Conservation (phyloP, 495 filamentous ascomycete genomes). For the Rhypophila decipiens region DNA sequence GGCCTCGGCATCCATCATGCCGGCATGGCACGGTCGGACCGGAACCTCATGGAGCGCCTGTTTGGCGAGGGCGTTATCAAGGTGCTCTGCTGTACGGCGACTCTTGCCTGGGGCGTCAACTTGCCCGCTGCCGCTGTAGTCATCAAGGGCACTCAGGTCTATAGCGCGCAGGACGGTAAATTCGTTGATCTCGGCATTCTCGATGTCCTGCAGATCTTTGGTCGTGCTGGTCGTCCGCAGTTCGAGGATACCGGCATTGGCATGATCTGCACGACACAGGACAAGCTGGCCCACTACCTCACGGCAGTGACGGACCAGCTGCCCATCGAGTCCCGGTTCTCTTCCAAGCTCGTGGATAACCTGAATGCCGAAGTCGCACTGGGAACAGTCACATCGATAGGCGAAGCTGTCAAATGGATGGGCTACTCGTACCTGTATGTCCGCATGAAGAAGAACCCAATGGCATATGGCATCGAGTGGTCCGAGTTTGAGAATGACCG, state of each 20-base stretch:
- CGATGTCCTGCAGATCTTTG: constrained; percentile 97
- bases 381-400: constrained; percentile 91
- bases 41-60: constrained; percentile 86
- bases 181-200: constrained; percentile 96
- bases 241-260: constrained; percentile 95
- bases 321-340: constrained; percentile 93
- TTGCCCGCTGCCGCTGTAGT: constrained; percentile 93
- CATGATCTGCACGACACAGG: constrained; percentile 91
- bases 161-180: constrained; percentile 91
- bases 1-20: constrained; percentile 95
- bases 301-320: constrained; percentile 90
- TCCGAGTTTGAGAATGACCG: constrained; percentile 85
- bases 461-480: constrained; percentile 94
- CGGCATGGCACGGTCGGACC: constrained; percentile 85
- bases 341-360: constrained; percentile 86
- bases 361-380: constrained; percentile 92
- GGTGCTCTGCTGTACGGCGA: constrained; percentile 97
- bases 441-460: constrained; percentile 85
- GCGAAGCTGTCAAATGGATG: constrained; percentile 92
- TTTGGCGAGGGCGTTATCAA: constrained; percentile 86
- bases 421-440: constrained; percentile 97
- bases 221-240: constrained; percentile 93
- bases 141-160: constrained; percentile 96
- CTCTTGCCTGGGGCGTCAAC: constrained; percentile 98
- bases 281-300: constrained; percentile 89